Evolutionary conservation across 768 basidiomycete genomes (phyloP).

Genomic region (Termitomyces bulborhizus): DNA sequence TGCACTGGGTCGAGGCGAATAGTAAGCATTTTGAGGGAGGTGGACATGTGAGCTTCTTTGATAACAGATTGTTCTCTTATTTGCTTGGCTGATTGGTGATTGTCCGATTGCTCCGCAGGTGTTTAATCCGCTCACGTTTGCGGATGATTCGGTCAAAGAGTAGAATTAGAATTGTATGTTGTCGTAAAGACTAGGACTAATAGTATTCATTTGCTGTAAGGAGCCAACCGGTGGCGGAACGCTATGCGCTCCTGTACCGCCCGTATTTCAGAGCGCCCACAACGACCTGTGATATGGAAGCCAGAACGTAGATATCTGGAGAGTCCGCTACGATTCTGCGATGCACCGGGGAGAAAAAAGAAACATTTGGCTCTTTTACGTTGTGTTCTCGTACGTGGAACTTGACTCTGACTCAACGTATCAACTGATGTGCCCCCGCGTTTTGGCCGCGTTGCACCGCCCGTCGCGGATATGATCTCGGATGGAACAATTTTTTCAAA

Average conservation of each 20-base stretch:
- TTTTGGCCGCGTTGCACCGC: slow-evolving; percentile 8
- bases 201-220: neutral
- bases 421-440: slow-evolving; percentile 11
- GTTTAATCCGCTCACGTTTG: slow-evolving; percentile 46
- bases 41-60: slow-evolving; percentile 57
- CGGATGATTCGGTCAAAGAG: slow-evolving; percentile 30
- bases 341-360: no score
- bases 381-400: no score
- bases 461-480: slow-evolving; percentile 16
- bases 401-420: neutral
- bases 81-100: slow-evolving; percentile 10
- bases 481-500: slow-evolving; percentile 35
- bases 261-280: neutral
- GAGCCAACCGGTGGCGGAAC: neutral
- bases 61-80: slow-evolving; percentile 3
- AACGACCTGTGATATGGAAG: no score
- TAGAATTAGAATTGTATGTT: slow-evolving; percentile 18
- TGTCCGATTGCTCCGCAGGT: slow-evolving; percentile 25
- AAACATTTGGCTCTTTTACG: no score
- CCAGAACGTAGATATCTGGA: no score
- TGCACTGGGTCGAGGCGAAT: slow-evolving; percentile 98
- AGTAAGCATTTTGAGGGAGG: slow-evolving; percentile 93
- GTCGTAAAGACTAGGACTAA: neutral
- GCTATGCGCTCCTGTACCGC: neutral
- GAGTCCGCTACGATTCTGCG: no score